phyloP scores from a whole-genome alignment of 2,329 filamentous ascomycete species.

The Ascochyta koolunga region DNA sequence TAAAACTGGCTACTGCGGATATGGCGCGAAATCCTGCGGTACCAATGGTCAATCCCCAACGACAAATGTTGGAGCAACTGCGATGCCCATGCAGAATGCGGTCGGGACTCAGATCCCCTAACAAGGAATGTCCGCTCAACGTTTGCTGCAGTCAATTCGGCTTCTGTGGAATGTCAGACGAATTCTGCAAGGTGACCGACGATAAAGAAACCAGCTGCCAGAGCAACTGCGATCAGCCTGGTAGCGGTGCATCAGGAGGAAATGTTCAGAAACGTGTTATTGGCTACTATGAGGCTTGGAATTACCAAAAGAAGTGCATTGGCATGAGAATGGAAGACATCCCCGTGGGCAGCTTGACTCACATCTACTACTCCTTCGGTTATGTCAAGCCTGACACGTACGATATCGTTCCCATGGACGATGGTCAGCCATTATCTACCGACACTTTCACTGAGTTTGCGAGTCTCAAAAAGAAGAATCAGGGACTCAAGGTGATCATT shows the following conservation, averaged over 20 bases:
- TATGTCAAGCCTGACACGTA: constrained; percentile 24
- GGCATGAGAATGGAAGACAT: constrained; percentile 19
- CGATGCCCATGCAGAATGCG: neutral
- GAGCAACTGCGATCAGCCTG: neutral
- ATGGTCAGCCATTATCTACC: neutral
- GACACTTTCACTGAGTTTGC: no score
- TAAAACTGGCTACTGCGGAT: no score
- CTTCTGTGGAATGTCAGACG: neutral
- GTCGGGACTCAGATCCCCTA: neutral
- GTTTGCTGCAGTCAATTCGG: neutral
- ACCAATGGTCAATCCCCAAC: no score
- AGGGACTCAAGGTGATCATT: constrained; percentile 44
- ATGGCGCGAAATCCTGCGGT: no score
- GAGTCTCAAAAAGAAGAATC: constrained; percentile 39
- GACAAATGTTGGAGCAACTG: neutral
- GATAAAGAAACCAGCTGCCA: constrained; percentile 11
- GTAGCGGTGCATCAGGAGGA: neutral
- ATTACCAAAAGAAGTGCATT: neutral
- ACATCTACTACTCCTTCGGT: constrained; percentile 19
- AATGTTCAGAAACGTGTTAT: neutral
- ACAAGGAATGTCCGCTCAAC: neutral
- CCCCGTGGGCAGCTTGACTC: neutral
- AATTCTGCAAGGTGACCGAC: constrained; percentile 5
- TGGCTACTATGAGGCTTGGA: neutral
- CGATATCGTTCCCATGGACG: constrained; percentile 4